phyloP scores from a whole-genome alignment of 1,284 basidiomycete species.

The Cutaneotrichosporon mucoides region DNA sequence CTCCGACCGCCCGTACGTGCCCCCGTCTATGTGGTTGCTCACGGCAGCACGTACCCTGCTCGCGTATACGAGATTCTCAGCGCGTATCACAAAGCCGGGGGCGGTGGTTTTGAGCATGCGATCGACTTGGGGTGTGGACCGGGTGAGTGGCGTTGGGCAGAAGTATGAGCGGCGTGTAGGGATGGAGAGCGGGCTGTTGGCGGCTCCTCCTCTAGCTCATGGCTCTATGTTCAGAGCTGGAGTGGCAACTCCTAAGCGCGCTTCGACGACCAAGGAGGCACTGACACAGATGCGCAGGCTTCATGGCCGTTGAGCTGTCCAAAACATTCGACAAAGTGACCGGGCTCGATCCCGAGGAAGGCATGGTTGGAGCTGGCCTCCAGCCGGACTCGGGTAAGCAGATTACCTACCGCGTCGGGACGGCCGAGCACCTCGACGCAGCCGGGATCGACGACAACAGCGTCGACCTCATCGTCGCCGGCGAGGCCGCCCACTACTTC shows the following conservation, averaged over 20 bases:
- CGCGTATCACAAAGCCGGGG: conserved; percentile 20
- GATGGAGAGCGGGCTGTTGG: too few relatives aligned
- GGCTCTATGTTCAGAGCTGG: too few relatives aligned
- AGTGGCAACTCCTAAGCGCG: conserved; percentile 24
- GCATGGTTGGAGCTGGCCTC: conserved; percentile 66
- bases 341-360: conserved; percentile 67
- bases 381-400: conserved; percentile 13
- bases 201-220: too few relatives aligned
- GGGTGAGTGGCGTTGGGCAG: conserved; percentile 50
- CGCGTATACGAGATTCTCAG: conserved; percentile 27
- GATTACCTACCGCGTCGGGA: conserved; percentile 53
- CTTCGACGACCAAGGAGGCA: too few relatives aligned
- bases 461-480: conserved; percentile 72
- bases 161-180: conserved; percentile 30
- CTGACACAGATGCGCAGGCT: conserved; percentile 36
- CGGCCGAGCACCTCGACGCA: conserved; percentile 18
- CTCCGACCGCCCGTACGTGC: conserved; percentile 22
- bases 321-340: conserved; percentile 59
- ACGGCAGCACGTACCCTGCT: conserved; percentile 18
- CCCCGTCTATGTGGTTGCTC: too few relatives aligned
- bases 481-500: conserved; percentile 85
- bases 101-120: conserved; percentile 27
- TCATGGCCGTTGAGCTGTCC: conserved; percentile 58
- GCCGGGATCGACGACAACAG: conserved; percentile 50
- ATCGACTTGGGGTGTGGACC: conserved; percentile 81